Base-by-base conservation (phyloP, 2,329 filamentous ascomycete genomes). In the Paraphaeosphaeria minitans region DNA sequence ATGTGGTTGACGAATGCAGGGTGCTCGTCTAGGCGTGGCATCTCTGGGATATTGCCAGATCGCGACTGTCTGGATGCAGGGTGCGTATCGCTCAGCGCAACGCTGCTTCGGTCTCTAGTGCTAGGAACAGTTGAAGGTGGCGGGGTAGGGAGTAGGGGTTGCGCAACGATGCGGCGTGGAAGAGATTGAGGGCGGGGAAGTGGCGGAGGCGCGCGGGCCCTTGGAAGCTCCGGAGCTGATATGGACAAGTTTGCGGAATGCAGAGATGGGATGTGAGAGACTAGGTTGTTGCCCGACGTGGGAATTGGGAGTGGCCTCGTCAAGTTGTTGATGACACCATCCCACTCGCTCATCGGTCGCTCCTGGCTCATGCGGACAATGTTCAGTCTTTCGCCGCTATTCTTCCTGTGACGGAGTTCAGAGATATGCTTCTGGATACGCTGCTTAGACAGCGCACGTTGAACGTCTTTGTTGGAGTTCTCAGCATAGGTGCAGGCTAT, bases 371-470 rank as follows among this genome's bases (percentile, higher is more conserved):
- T 79, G 48, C 75, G 67, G 2, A 79, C 72, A 8, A 75, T 56
- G 4, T 55, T 72, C 4, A 73, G 66, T 33, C 64, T 67, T 58
- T 77, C 77, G 9, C 69, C 71, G 55, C 70, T 78, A 12, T 66
- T 73, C 29, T 75, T 74, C 29, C 73, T 69, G 5, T 76, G 66
- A 7, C 72, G 73, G 42, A 82, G 77, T 60, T 82, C 80, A 0
- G 71, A 75, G 10, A 77, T 79, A 41, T 81, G 74, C 8, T 67
- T 72, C 21, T 79, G 76, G 13, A 80, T 77, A 10, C 80, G 76
- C 49, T 77, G 73, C 47, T 79, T 80, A 46, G 72, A 76, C n/a
- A 77, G 65, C 46, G 79, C 75, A 47, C 74, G 72, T 46, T 74
- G 66, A 8, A 77, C 69, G 42, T 78, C 74, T 50, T 76, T 75